Evolutionary conservation across 2,329 filamentous ascomycete genomes (phyloP).

Genomic region (Hymenoscyphus occultus): DNA sequence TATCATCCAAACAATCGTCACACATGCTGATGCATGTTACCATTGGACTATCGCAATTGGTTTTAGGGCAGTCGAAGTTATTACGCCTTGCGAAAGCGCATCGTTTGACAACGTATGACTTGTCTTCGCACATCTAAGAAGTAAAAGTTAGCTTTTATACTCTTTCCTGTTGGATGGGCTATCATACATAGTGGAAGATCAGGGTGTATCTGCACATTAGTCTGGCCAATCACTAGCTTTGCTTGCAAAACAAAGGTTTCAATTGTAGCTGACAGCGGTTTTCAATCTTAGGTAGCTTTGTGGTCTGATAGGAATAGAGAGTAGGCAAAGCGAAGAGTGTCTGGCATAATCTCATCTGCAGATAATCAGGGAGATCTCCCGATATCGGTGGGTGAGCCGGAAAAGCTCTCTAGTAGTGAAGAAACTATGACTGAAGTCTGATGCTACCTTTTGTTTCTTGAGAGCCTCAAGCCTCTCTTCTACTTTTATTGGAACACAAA

Average conservation of each 20-base stretch:
- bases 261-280: neutral
- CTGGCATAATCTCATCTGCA: neutral
- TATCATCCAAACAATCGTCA: neutral
- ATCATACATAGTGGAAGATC: neutral
- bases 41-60: neutral
- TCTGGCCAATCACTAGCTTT: neutral
- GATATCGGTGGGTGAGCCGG: neutral
- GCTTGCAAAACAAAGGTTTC: neutral
- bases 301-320: neutral
- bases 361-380: neutral
- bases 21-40: neutral
- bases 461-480: neutral
- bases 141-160: neutral
- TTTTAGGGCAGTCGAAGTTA: neutral
- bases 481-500: neutral
- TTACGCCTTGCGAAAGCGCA: constrained; percentile 3
- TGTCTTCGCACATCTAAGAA: constrained; percentile 1
- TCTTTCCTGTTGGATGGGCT: neutral
- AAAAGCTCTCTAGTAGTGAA: neutral
- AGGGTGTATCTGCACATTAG: constrained; percentile 3
- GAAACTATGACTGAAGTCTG: neutral
- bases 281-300: neutral
- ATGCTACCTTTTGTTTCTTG: neutral
- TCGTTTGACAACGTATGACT: neutral
- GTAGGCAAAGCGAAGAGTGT: neutral